Evolutionary conservation across 192 early-diverging fungal species (phyloP).

Genomic region (Backusella psychrophila): DNA sequence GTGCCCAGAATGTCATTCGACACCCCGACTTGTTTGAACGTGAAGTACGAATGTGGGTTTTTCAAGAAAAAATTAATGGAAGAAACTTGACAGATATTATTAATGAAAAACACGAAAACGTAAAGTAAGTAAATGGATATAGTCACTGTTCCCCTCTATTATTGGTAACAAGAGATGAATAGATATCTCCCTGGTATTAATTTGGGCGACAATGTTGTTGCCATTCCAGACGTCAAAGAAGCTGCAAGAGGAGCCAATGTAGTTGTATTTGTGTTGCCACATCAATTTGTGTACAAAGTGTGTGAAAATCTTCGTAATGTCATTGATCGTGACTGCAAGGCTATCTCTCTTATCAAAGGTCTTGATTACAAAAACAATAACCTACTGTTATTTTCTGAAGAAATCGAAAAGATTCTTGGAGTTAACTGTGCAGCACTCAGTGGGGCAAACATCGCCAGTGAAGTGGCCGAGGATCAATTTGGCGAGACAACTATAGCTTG

Average conservation of each 20-base stretch:
- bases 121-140: constrained; percentile 42
- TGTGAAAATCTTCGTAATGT: constrained; percentile 75
- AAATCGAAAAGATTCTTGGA: constrained; percentile 17
- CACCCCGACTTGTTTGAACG: constrained; percentile 63
- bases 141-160: too few species aligned
- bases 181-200: constrained; percentile 81
- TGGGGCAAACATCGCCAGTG: constrained; percentile 73
- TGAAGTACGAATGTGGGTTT: constrained; percentile 93
- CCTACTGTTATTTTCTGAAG: constrained; percentile 12
- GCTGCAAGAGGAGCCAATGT: constrained; percentile 79
- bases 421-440: constrained; percentile 36
- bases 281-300: constrained; percentile 81
- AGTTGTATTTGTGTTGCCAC: constrained; percentile 92
- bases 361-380: constrained; percentile 11
- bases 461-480: constrained; percentile 90
- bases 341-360: constrained; percentile 88
- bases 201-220: constrained; percentile 81
- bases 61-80: constrained; percentile 83
- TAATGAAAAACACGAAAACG: constrained; percentile 90
- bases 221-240: constrained; percentile 74
- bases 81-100: constrained; percentile 88
- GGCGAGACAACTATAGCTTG: constrained; percentile 93
- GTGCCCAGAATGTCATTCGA: constrained; percentile 71
- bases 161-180: not conserved
- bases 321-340: constrained; percentile 64